These are phyloP conservation scores for Aureobasidium sp. DNA, from an alignment of 2,329 filamentous ascomycete genomes.

Conservation along the genomic window DNA sequence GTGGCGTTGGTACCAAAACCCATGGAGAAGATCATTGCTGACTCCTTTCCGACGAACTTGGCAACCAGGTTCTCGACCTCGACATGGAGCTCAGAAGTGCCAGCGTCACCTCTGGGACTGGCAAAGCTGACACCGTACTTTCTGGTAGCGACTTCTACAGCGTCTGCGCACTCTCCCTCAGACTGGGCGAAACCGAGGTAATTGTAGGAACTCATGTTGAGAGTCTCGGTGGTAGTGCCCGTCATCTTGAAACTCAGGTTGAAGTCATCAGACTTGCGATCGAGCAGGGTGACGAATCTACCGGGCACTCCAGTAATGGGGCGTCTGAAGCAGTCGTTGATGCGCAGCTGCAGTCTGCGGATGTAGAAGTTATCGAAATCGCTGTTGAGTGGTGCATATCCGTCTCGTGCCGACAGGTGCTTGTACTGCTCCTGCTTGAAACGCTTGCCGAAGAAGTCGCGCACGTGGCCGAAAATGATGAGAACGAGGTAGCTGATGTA, in stretches of 20 bases:
- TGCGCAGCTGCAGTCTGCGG: conserved; percentile 80
- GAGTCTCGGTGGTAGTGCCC: conserved; percentile 84
- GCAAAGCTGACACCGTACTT: conserved; percentile 78
- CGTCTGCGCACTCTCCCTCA: conserved; percentile 90
- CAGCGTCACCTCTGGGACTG: conserved; percentile 75
- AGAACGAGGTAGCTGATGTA: conserved; percentile 97
- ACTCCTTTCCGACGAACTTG: conserved; percentile 85
- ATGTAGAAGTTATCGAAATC: conserved; percentile 99
- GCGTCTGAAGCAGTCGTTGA: conserved; percentile 94
- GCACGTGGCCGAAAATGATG: conserved; percentile 89
- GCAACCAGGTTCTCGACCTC: conserved; percentile 90
- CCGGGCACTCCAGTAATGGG: conserved; percentile 91
- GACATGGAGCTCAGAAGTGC: conserved; percentile 77
- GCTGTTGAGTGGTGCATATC: conserved; percentile 91
- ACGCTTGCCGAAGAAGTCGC: conserved; percentile 96
- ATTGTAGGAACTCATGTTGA: conserved; percentile 99
- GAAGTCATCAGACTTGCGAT: conserved; percentile 84
- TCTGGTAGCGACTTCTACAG: conserved; percentile 75
- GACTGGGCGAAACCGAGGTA: conserved; percentile 98
- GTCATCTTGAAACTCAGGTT: conserved; percentile 86
- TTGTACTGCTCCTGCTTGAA: conserved; percentile 84
- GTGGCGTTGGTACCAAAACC: conserved; percentile 94
- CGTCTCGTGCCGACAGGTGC: conserved; percentile 73
- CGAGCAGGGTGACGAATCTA: conserved; percentile 84
- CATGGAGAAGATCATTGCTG: conserved; percentile 98